Percentiles rank a stretch among this genome's conserved stretches.
These are phyloP conservation scores for Lumnitzera racemosa DNA, from an alignment of 345 rosid genomes.

Conservation along the genomic window DNA sequence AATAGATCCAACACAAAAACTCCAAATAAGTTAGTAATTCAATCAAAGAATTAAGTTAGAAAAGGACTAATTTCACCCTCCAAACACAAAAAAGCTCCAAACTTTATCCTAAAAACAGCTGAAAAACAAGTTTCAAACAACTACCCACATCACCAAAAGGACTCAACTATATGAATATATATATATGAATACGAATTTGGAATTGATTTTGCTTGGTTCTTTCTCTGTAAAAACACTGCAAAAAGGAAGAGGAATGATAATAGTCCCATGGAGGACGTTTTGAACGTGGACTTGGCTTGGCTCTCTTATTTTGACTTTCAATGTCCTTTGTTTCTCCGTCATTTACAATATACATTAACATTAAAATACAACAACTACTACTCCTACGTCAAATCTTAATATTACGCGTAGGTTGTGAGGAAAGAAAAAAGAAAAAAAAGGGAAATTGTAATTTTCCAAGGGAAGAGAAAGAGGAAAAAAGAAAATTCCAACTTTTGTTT, in stretches of 20 bases:
- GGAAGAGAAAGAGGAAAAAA: too few species aligned
- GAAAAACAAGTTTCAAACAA: background rate
- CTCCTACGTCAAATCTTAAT: too few species aligned
- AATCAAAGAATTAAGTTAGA: slow-evolving; percentile 1
- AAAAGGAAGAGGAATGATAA: background rate
- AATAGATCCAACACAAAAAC: slow-evolving; percentile 12
- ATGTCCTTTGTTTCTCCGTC: background rate
- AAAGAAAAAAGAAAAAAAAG: too few species aligned
- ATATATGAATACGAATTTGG: background rate
- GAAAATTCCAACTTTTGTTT: too few species aligned
- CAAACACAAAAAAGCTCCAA: background rate
- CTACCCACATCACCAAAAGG: too few species aligned
- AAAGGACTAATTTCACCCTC: background rate
- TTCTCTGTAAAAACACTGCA: background rate
- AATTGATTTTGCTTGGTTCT: background rate
- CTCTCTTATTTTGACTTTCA: slow-evolving; percentile 20
- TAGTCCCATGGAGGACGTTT: slow-evolving; percentile 1
- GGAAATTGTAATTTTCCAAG: too few species aligned
- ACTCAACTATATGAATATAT: too few species aligned
- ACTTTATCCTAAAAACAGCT: background rate
- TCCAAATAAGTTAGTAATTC: slow-evolving; percentile 11
- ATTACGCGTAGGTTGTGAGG: too few species aligned
- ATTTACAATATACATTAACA: too few species aligned
- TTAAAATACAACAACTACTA: too few species aligned
- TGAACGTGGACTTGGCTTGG: slow-evolving; percentile 22